Conservation (phyloP, 2,329 filamentous ascomycete genomes). For the Xylariaceae sp. region DNA sequence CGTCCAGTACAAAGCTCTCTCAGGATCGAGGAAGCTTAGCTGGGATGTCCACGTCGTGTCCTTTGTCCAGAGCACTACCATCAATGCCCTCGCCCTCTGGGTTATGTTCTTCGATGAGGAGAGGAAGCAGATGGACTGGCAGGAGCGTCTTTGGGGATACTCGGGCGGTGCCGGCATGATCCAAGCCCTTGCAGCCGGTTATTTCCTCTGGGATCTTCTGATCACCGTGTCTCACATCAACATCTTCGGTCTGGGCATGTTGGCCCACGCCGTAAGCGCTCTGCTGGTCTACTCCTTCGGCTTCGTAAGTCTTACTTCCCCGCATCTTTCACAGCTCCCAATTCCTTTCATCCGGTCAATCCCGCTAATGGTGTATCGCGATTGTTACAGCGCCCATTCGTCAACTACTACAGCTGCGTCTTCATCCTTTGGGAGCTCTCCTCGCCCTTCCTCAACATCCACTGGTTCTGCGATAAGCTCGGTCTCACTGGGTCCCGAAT, state of each 20-base stretch:
- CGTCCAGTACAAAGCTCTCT: slow-evolving; percentile 56
- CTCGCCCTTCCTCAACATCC: slow-evolving; percentile 78
- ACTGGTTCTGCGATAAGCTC: slow-evolving; percentile 90
- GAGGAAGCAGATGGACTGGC: slow-evolving; percentile 58
- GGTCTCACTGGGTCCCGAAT: slow-evolving; percentile 67
- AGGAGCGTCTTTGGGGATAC: slow-evolving; percentile 72
- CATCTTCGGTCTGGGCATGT: slow-evolving; percentile 69
- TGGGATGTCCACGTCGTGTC: slow-evolving; percentile 86
- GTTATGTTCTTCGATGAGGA: slow-evolving; percentile 65
- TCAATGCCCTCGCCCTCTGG: slow-evolving; percentile 69
- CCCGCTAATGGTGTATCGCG: slow-evolving; percentile 1
- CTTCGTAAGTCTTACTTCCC: slow-evolving; percentile 57
- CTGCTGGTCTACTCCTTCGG: slow-evolving; percentile 70
- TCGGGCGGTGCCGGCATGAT: slow-evolving; percentile 66
- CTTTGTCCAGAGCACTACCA: slow-evolving; percentile 68
- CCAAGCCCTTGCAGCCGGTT: slow-evolving; percentile 71
- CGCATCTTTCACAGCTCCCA: too few relatives aligned
- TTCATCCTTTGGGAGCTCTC: slow-evolving; percentile 89
- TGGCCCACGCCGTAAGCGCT: slow-evolving; percentile 72
- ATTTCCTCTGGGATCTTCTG: slow-evolving; percentile 78
- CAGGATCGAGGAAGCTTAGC: slow-evolving; percentile 62
- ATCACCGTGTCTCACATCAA: slow-evolving; percentile 63
- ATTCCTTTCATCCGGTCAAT: background rate
- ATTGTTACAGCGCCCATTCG: slow-evolving; percentile 62
- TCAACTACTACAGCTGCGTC: slow-evolving; percentile 74